Evolutionary conservation across 108 stramenopile species (phyloP).

Genomic region (Fistulifera solaris): DNA sequence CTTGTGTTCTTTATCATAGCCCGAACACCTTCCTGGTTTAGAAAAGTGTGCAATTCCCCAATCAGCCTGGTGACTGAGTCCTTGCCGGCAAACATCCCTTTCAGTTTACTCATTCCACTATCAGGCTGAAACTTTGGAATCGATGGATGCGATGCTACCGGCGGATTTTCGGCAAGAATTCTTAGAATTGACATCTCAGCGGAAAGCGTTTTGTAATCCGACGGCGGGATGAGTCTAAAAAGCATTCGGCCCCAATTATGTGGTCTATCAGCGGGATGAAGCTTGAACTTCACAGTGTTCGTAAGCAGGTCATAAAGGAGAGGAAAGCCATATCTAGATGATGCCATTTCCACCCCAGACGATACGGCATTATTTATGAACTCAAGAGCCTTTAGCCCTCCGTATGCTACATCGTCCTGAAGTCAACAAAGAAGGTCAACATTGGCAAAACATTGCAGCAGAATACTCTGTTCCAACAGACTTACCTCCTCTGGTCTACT

Average conservation of each 20-base stretch:
- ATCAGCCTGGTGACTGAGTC: conserved; percentile 84
- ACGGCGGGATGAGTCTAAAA: conserved; percentile 78
- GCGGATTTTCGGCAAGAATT: conserved; percentile 86
- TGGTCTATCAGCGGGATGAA: conserved; percentile 88
- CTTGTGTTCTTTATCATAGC: conserved; percentile 40
- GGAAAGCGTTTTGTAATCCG: conserved; percentile 79
- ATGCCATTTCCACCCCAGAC: conserved; percentile 81
- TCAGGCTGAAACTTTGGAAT: conserved; percentile 96
- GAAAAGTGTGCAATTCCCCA: conserved; percentile 59
- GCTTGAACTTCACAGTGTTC: conserved; percentile 82
- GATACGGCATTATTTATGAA: conserved; percentile 80
- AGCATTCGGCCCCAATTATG: conserved; percentile 92
- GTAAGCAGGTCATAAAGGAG: conserved; percentile 93
- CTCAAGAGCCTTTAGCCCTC: conserved; percentile 77
- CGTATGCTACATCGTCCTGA: conserved; percentile 78
- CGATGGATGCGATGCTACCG: conserved; percentile 72
- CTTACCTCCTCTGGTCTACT: conserved; percentile 73
- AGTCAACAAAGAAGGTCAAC: not conserved
- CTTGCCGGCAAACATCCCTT: conserved; percentile 90
- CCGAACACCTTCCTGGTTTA: conserved; percentile 51
- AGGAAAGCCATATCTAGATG: conserved; percentile 89
- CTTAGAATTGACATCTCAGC: conserved; percentile 89
- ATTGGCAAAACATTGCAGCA: conserved; percentile 2
- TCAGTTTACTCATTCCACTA: conserved; percentile 87
- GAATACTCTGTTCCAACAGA: conserved; percentile 6